A percentile compares a stretch with the other conserved stretches of the same genome.
These are phyloP conservation scores for Acmispon strigosus DNA, from an alignment of 306 rosid species.

Conservation along the genomic window DNA sequence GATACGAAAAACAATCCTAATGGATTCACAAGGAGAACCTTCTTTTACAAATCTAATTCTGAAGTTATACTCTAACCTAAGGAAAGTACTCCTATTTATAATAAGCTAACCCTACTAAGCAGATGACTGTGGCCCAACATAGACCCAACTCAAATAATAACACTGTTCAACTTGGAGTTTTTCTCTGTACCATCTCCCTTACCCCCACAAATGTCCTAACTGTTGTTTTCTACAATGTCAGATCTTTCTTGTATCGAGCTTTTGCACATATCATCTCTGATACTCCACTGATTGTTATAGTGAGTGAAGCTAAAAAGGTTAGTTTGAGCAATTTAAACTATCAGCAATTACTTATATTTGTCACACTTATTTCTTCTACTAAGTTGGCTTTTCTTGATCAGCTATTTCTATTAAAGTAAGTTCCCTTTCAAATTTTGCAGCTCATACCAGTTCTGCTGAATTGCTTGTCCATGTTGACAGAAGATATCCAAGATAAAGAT, in stretches of 20 bases:
- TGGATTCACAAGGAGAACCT: too few relatives aligned
- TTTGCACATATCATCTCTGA: slow-evolving; percentile 63
- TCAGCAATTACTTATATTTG: neutral
- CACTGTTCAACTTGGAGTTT: slow-evolving; percentile 17
- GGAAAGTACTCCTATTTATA: too few relatives aligned
- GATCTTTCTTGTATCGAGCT: slow-evolving; percentile 62
- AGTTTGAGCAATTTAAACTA: slow-evolving; percentile 19
- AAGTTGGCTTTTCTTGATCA: slow-evolving; percentile 11
- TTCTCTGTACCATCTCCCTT: neutral
- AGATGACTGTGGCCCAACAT: too few relatives aligned
- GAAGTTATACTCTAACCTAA: too few relatives aligned
- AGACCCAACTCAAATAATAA: too few relatives aligned
- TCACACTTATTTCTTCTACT: neutral
- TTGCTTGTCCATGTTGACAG: slow-evolving; percentile 55
- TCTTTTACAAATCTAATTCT: too few relatives aligned
- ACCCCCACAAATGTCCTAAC: neutral
- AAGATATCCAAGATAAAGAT: slow-evolving; percentile 60
- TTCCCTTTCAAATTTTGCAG: slow-evolving; percentile 48
- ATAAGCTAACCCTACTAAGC: too few relatives aligned
- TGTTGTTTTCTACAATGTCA: slow-evolving; percentile 32
- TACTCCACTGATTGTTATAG: slow-evolving; percentile 59
- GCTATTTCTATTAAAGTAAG: slow-evolving; percentile 3
- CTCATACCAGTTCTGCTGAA: slow-evolving; percentile 69
- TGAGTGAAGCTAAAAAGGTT: slow-evolving; percentile 82
- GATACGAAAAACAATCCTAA: too few relatives aligned